Base-by-base conservation (phyloP, 345 rosid genomes). In the Eucalyptus globulus region DNA sequence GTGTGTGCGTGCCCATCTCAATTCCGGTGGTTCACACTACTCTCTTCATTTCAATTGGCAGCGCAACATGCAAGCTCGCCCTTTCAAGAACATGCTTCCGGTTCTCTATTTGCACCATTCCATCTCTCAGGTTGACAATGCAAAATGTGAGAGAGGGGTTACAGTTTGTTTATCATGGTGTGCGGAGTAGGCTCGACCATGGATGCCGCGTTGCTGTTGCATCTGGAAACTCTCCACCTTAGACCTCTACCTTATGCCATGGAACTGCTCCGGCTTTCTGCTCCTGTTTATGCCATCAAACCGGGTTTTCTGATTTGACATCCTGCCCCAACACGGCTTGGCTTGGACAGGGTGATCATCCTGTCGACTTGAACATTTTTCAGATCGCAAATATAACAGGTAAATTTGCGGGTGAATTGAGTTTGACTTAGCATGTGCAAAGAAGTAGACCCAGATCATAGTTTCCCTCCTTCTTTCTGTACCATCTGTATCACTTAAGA, bases 191-290 rank as follows among this genome's bases (percentile, higher is more conserved):
- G 97, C 90, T 94, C 98, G 14, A 93, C 91, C 2, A 87, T 97
- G 69, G 99, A 97, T 88, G 99, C 99, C 14, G 98, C 95, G 9
- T 91, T 97, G 90, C 93, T 97, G 80, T 95, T 98, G 24, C 96
- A 97, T 90, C 51, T 97, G 14, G 99, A 97, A 88, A 97, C 98
- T 19, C 94, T 97, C 92, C 99, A 97, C 89, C 92, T 97, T 29
- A 98, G 99, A 22, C 98, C 98, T 86, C 95, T 97, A 88, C 98
- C 99, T 43, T 97, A 96, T 90, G 99, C 99, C 40, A 92, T 97
- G 95, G 94, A 95, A 88, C 97, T 95, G 62, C 92, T 95, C 76
- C 97, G 99, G 72, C 97, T 97, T 88, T 94, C 97, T 4, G 99
- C 98, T 90, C 96, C 98, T 3, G 94, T 96, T 90, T 97, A 91